These are phyloP conservation scores for Cruciata laevipes DNA, from an alignment of 257 asterid species.

Conservation along the genomic window DNA sequence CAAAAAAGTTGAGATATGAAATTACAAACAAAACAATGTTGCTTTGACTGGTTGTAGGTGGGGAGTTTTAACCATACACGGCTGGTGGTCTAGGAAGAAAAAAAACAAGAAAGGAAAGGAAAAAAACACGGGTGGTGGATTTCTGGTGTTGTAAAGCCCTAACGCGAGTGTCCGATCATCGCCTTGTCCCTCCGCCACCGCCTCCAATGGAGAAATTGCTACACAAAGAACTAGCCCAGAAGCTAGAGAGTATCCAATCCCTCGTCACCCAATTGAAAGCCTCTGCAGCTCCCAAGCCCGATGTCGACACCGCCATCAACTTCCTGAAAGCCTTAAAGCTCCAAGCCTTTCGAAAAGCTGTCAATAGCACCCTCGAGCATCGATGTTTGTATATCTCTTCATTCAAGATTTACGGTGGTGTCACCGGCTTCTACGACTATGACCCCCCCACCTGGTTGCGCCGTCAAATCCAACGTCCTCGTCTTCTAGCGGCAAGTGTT, in stretches of 20 bases:
- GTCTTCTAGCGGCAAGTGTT: conserved; percentile 87
- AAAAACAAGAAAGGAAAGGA: too few relatives aligned
- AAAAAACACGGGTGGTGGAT: too few relatives aligned
- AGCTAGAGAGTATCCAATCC: conserved; percentile 18
- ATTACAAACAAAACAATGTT: too few relatives aligned
- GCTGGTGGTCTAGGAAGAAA: too few relatives aligned
- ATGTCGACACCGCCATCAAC: conserved; percentile 32
- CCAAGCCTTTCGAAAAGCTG: conserved; percentile 41
- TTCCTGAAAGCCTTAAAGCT: conserved; percentile 22
- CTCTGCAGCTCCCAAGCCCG: conserved; percentile 31
- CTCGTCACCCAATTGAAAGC: conserved; percentile 27
- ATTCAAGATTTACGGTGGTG: conserved; percentile 78
- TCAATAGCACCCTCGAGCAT: conserved; percentile 69
- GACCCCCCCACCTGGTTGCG: conserved; percentile 95
- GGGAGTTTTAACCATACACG: too few relatives aligned
- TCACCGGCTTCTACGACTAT: conserved; percentile 77
- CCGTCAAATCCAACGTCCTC: conserved; percentile 76
- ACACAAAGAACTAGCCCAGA: conserved; percentile 26
- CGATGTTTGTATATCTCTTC: conserved; percentile 71
- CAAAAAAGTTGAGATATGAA: too few relatives aligned
- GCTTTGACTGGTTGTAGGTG: too few relatives aligned
- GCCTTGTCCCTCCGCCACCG: not conserved
- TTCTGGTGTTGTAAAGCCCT: too few relatives aligned
- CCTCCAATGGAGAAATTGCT: conserved; percentile 22
- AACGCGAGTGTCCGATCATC: too few relatives aligned